Conservation (phyloP, 257 asterid genomes). For the Osmanthus fragrans region DNA sequence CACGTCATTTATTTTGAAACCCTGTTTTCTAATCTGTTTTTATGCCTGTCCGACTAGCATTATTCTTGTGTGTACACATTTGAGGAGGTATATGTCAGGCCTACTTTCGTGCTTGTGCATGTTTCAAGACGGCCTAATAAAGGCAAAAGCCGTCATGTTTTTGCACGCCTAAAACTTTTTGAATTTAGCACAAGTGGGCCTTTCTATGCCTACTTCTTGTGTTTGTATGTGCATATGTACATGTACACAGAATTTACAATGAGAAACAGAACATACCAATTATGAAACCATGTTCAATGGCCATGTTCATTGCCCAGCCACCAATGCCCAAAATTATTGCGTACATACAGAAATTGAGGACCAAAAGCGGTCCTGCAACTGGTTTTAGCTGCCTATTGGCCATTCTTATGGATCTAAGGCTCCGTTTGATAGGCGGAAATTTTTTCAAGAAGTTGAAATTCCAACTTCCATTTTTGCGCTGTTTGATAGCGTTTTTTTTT, state of each 20-base stretch:
- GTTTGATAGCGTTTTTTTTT: too few species aligned
- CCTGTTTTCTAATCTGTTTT: too few species aligned
- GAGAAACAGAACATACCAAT: constrained; percentile 46
- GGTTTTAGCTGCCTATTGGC: constrained; percentile 47
- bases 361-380: constrained; percentile 62
- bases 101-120: too few species aligned
- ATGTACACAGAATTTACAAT: neutral
- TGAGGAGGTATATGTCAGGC: too few species aligned
- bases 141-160: too few species aligned
- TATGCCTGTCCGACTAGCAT: too few species aligned
- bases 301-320: constrained; percentile 73
- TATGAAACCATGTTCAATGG: constrained; percentile 73
- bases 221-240: neutral
- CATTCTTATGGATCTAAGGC: constrained; percentile 40
- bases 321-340: constrained; percentile 69
- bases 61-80: too few species aligned
- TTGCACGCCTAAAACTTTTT: neutral
- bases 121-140: too few species aligned
- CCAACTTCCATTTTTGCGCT: too few species aligned
- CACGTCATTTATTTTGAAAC: too few species aligned
- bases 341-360: constrained; percentile 91
- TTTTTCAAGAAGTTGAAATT: too few species aligned
- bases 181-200: neutral
- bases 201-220: neutral
- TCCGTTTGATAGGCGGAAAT: too few species aligned